Base-by-base conservation (phyloP, 768 basidiomycete species). In the Leccinum disarticulatum region DNA sequence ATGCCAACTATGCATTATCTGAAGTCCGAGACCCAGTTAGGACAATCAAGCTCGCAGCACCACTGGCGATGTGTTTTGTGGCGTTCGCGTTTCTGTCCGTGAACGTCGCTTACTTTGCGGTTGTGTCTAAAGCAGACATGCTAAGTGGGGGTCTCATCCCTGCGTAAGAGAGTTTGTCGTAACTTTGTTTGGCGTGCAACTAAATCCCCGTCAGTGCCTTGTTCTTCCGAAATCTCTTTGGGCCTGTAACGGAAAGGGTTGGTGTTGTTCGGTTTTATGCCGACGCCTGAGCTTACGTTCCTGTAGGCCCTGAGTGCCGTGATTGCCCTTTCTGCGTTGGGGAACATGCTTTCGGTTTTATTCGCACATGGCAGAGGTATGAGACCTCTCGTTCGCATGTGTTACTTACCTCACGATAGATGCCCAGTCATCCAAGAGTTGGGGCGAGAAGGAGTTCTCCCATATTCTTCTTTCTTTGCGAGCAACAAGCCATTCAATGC, bases 201-300 rank as follows among this genome's bases (percentile, higher is more conserved):
- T 57, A 1, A 33, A 60, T 58, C 22, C 6, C 35, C 9, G 4
- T 2, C 35, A 87, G 86, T 3, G 87, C 88, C 0, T 68, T 90
- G 33, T 91, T 88, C 73, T 91, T 92, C 67, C 79, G 88, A 52
- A 87, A 88, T 70, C 68, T 92, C 7, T 91, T 83, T 68, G 90
- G 89, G 0, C 76, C 80, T 0, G 72, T 77, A 0, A 83, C 84
- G 0, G 88, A 87, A 65, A 79, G 77, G 67, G 87, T 87, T 52
- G 15, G 76, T 60, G 7, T 35, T 46, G n/a, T 52, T 2, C 1
- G 6, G 5, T 11, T 25, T 15, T 22, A n/a, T 14, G 9, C 13
- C 9, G 14, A 36, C 47, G 0, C 17, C 56, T 38, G 17, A 31
- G 17, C 55, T 66, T 19, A 68, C 17, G 22, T 61, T 28, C 9